Evolutionary conservation across 2,329 filamentous ascomycete species (phyloP).

Genomic region (Pyrenochaeta sp.): DNA sequence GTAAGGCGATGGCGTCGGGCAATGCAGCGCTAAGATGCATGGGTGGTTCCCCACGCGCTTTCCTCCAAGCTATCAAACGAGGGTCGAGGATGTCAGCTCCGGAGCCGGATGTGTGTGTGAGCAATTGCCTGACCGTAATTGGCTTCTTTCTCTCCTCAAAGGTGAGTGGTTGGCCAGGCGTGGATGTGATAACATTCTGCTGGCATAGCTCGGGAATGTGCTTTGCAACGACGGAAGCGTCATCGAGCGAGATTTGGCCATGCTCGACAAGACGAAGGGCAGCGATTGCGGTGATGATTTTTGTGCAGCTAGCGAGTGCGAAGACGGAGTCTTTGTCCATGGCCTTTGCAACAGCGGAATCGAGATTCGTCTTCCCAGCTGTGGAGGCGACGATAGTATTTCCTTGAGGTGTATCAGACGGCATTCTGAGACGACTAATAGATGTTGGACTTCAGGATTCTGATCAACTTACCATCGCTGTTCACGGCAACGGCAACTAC

Average conservation of each 20-base stretch:
- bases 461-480: background rate
- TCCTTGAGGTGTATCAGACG: background rate
- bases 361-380: conserved; percentile 9
- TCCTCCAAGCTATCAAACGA: conserved; percentile 53
- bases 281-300: conserved; percentile 30
- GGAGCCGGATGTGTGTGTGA: conserved; percentile 59
- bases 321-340: conserved; percentile 50
- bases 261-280: conserved; percentile 30
- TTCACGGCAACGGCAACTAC: background rate
- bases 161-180: conserved; percentile 4
- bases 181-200: conserved; percentile 16
- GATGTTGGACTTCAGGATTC: background rate
- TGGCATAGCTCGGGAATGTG: conserved; percentile 35
- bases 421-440: background rate
- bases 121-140: conserved; percentile 45
- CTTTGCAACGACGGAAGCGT: conserved; percentile 20
- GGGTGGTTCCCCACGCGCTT: conserved; percentile 31
- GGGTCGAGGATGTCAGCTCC: conserved; percentile 54
- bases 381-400: conserved; percentile 3
- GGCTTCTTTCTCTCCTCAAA: conserved; percentile 8
- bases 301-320: conserved; percentile 61
- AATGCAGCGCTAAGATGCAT: background rate
- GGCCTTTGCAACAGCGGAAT: background rate
- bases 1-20: conserved; percentile 41
- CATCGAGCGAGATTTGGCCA: conserved; percentile 27